Evolutionary conservation across 2,329 filamentous ascomycete genomes (phyloP).

Genomic region (Thelonectria blattea): DNA sequence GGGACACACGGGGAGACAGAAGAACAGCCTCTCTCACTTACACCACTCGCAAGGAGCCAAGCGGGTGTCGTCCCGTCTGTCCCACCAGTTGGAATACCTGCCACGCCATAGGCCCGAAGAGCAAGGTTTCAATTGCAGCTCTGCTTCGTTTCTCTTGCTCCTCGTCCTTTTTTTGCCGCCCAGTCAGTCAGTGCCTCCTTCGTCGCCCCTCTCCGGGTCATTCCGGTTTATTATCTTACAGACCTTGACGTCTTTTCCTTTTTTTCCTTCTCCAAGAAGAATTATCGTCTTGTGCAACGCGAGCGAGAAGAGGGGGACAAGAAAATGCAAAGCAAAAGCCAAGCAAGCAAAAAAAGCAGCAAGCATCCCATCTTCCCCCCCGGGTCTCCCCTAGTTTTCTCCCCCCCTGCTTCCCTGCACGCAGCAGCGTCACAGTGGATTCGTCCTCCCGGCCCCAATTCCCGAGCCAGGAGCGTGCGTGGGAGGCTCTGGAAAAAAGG

Average conservation of each 20-base stretch:
- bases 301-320: too few species aligned
- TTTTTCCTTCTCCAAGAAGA: not conserved
- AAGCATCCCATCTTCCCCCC: too few species aligned
- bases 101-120: slow-evolving; percentile 22
- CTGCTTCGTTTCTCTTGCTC: too few species aligned
- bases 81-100: slow-evolving; percentile 4
- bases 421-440: slow-evolving; percentile 17
- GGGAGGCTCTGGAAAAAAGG: slow-evolving; percentile 11
- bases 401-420: slow-evolving; percentile 5
- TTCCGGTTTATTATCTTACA: not conserved
- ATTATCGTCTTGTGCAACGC: not conserved
- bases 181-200: too few species aligned
- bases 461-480: too few species aligned
- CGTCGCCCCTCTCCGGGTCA: too few species aligned
- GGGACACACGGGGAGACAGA: not conserved
- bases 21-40: slow-evolving; percentile 11
- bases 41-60: slow-evolving; percentile 3
- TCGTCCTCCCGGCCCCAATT: not conserved
- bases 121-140: not conserved
- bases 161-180: too few species aligned
- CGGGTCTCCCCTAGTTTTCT: not conserved
- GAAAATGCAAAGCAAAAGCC: not conserved
- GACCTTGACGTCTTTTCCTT: not conserved
- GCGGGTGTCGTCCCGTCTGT: slow-evolving; percentile 9
- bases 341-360: not conserved